Conservation (phyloP, 345 rosid genomes). For the Euphorbia peplus region DNA sequence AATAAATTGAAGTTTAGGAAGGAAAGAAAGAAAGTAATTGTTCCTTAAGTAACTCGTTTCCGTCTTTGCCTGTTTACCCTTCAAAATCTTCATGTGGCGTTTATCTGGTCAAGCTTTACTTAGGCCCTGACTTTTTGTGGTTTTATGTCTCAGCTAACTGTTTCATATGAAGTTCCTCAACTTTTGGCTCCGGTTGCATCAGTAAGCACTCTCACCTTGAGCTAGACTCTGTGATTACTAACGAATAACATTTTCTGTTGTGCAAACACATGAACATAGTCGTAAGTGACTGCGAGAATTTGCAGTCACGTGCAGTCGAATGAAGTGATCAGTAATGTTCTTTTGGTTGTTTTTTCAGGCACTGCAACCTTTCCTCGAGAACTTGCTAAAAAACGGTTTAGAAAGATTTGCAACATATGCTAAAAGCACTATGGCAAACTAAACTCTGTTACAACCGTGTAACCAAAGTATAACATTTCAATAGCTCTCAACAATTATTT, state of each 20-base stretch:
- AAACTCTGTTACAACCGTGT: constrained; percentile 10
- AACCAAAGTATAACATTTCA: neutral
- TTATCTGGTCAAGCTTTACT: neutral
- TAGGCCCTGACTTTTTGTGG: constrained; percentile 4
- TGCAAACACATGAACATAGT: too few relatives aligned
- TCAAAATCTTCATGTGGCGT: neutral
- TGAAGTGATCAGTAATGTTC: neutral
- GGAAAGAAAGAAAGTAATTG: neutral
- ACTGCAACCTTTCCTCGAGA: constrained; percentile 75
- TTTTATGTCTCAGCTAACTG: constrained; percentile 67
- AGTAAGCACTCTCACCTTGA: constrained; percentile 40
- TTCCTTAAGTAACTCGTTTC: neutral
- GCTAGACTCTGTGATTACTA: too few relatives aligned
- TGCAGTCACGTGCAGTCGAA: too few relatives aligned
- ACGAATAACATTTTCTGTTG: too few relatives aligned
- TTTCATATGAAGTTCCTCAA: constrained; percentile 88
- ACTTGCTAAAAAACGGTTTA: constrained; percentile 57
- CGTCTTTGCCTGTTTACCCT: neutral
- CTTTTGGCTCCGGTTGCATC: constrained; percentile 76
- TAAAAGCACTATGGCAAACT: constrained; percentile 25
- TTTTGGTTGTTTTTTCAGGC: constrained; percentile 42
- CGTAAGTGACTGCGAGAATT: too few relatives aligned
- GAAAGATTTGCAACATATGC: constrained; percentile 58
- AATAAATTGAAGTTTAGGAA: neutral
- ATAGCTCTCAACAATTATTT: neutral